A percentile compares a stretch with the other conserved stretches of the same genome.
phyloP scores from a whole-genome alignment of 192 early-diverging fungal species.

The Spizellomyces sp. region DNA sequence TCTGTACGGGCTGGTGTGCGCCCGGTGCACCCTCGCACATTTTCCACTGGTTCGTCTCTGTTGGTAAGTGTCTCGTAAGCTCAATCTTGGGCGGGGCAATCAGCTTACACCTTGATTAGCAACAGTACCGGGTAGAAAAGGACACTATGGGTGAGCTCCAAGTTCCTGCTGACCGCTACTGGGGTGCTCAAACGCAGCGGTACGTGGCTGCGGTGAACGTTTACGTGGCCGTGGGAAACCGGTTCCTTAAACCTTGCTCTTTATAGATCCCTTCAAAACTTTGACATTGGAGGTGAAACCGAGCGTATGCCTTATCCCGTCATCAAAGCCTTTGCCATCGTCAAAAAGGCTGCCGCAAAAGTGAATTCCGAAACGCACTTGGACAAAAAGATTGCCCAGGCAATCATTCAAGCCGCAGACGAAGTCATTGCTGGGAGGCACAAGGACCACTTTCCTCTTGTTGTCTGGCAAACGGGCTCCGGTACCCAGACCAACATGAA shows the following conservation, averaged over 20 bases:
- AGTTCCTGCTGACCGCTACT: conserved; percentile 95
- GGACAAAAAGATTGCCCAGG: conserved; percentile 77
- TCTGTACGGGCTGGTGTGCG: neutral
- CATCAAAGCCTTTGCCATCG: conserved; percentile 91
- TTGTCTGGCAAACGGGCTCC: conserved; percentile 95
- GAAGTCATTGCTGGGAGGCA: conserved; percentile 93
- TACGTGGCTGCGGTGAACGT: conserved; percentile 24
- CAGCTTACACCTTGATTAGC: conserved; percentile 1
- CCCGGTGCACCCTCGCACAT: neutral
- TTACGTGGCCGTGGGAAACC: no score
- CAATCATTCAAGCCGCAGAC: conserved; percentile 86
- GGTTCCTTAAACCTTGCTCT: neutral
- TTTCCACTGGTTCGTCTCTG: neutral
- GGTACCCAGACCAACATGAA: conserved; percentile 93
- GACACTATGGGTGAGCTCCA: conserved; percentile 94
- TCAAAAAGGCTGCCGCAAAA: conserved; percentile 93
- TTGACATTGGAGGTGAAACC: conserved; percentile 90
- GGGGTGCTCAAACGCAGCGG: conserved; percentile 97
- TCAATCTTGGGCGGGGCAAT: neutral
- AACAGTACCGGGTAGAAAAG: conserved; percentile 42
- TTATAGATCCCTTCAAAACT: conserved; percentile 84
- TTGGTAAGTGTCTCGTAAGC: neutral
- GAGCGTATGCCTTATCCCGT: conserved; percentile 96
- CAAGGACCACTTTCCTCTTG: conserved; percentile 96
- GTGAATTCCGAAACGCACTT: conserved; percentile 93